These are phyloP conservation scores for Nemania sp. DNA, from an alignment of 2,329 filamentous ascomycete genomes.

Conservation along the genomic window DNA sequence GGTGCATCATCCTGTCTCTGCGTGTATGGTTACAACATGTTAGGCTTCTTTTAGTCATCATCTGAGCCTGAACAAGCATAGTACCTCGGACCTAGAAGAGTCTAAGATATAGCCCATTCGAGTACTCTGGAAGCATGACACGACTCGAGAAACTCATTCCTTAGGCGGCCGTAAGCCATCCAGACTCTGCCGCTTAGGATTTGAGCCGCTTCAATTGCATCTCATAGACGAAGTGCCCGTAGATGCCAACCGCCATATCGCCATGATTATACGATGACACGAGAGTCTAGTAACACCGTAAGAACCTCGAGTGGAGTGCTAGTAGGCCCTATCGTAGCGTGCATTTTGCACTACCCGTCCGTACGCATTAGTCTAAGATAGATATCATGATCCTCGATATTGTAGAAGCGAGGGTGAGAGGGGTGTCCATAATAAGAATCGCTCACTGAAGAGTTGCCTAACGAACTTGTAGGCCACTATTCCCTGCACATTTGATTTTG, in stretches of 20 bases:
- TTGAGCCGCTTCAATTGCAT: not conserved
- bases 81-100: no score
- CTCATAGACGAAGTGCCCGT: not conserved
- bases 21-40: not conserved
- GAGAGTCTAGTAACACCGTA: not conserved
- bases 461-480: not conserved
- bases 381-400: not conserved
- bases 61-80: not conserved
- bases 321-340: not conserved
- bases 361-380: not conserved
- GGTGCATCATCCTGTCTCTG: not conserved
- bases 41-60: not conserved
- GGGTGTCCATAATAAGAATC: not conserved
- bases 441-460: not conserved
- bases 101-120: no score
- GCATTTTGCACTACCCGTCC: not conserved
- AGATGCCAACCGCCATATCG: not conserved
- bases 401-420: not conserved
- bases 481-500: not conserved
- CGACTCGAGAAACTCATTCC: not conserved
- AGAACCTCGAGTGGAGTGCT: not conserved
- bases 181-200: not conserved
- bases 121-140: not conserved
- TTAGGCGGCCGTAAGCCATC: not conserved
- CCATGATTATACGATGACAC: not conserved